Conservation (phyloP, 306 rosid genomes). For the Dalbergia cochinchinensis region DNA sequence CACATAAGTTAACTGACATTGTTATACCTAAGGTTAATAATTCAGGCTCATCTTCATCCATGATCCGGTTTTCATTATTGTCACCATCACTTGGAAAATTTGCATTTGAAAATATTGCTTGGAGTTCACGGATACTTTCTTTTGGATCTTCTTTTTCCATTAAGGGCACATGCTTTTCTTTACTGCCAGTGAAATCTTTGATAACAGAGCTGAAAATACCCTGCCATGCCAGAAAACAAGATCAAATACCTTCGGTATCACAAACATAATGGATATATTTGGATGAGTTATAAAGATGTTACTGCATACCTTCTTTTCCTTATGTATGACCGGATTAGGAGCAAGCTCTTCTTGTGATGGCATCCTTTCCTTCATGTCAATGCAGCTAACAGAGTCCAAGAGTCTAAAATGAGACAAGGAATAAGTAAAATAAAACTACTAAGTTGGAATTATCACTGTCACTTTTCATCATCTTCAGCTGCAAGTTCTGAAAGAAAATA, state of each 20-base stretch:
- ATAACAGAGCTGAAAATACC: slow-evolving; percentile 81
- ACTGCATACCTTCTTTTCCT: slow-evolving; percentile 78
- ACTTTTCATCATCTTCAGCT: slow-evolving; percentile 21
- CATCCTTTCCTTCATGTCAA: slow-evolving; percentile 64
- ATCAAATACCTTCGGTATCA: slow-evolving; percentile 9
- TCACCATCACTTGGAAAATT: slow-evolving; percentile 62
- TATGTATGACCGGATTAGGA: slow-evolving; percentile 45
- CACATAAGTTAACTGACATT: slow-evolving; percentile 21
- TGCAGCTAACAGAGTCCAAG: slow-evolving; percentile 62
- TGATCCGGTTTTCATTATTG: slow-evolving; percentile 45
- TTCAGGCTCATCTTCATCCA: slow-evolving; percentile 56
- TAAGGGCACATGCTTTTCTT: slow-evolving; percentile 63
- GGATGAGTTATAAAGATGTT: slow-evolving; percentile 11
- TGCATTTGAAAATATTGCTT: slow-evolving; percentile 62
- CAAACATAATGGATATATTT: slow-evolving; percentile 1
- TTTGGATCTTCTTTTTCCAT: slow-evolving; percentile 65
- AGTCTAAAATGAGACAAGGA: slow-evolving; percentile 56
- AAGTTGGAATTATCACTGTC: not conserved
- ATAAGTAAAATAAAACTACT: slow-evolving; percentile 16
- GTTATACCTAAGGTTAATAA: slow-evolving; percentile 71
- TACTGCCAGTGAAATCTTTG: slow-evolving; percentile 81
- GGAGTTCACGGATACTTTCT: slow-evolving; percentile 69
- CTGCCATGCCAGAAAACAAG: slow-evolving; percentile 47
- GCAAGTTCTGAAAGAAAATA: slow-evolving; percentile 9
- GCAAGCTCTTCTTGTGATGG: slow-evolving; percentile 56